Evolutionary conservation across 371 early-diverging fungal genomes (phyloP).

Genomic region (Amoeboaphelidium protococcarum): DNA sequence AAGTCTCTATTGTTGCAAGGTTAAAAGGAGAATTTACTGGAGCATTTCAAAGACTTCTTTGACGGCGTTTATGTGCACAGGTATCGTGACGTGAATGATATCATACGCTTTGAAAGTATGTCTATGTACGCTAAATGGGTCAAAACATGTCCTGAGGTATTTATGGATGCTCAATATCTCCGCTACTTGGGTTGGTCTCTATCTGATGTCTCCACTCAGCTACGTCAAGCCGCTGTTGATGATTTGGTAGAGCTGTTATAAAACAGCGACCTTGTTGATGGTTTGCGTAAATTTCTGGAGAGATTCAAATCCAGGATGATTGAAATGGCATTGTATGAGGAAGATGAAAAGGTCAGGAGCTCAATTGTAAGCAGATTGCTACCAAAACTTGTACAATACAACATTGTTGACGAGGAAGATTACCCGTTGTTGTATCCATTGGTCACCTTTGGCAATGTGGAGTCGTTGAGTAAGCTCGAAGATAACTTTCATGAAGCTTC

Average conservation of each 20-base stretch:
- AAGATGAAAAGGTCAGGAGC: conserved; percentile 29
- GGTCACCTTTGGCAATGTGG: too few species aligned
- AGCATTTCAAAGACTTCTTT: neutral
- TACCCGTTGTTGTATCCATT: too few species aligned
- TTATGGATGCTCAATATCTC: conserved; percentile 37
- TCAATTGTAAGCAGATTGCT: too few species aligned
- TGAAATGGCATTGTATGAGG: conserved; percentile 54
- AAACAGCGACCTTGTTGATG: conserved; percentile 6
- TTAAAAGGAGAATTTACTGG: conserved; percentile 5
- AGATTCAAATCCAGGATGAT: conserved; percentile 43
- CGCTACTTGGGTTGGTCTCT: conserved; percentile 63
- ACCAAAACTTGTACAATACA: too few species aligned
- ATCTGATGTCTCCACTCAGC: conserved; percentile 31
- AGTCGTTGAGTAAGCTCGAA: too few species aligned
- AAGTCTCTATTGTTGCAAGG: conserved; percentile 8
- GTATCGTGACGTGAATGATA: conserved; percentile 58
- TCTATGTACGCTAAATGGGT: conserved; percentile 52
- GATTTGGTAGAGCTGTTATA: conserved; percentile 5
- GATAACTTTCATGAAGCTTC: too few species aligned
- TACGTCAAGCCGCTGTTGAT: conserved; percentile 8
- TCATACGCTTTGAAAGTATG: conserved; percentile 57
- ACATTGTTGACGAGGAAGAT: too few species aligned
- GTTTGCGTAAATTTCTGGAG: conserved; percentile 34
- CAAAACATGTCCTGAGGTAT: conserved; percentile 28
- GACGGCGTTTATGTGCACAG: conserved; percentile 36